These are phyloP conservation scores for Gracilaria caudata DNA, from an alignment of 23 red algal genomes.

Conservation along the genomic window DNA sequence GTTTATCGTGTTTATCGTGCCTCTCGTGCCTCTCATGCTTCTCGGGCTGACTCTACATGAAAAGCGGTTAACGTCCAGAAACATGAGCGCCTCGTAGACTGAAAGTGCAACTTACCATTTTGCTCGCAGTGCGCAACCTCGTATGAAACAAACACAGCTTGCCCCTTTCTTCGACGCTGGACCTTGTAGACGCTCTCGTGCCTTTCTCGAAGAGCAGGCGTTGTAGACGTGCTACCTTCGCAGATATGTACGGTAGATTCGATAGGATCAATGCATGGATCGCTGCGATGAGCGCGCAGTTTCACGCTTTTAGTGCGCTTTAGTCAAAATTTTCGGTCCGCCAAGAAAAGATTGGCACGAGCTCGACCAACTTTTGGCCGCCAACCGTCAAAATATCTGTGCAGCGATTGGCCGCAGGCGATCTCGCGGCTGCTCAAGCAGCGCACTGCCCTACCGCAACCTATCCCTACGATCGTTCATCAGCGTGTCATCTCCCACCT, in stretches of 20 bases:
- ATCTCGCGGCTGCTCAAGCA: constrained; percentile 1
- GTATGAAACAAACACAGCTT: too few species aligned
- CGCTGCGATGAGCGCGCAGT: too few species aligned
- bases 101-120: not conserved
- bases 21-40: not conserved
- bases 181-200: too few species aligned
- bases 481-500: too few species aligned
- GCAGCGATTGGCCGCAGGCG: not conserved
- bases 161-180: too few species aligned
- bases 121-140: not conserved
- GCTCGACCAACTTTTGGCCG: not conserved
- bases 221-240: too few species aligned
- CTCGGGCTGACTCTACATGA: not conserved
- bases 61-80: not conserved
- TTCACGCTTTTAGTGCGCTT: not conserved
- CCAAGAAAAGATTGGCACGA: not conserved
- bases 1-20: not conserved
- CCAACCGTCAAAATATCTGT: constrained; percentile 16
- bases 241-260: too few species aligned
- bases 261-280: too few species aligned
- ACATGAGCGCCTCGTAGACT: not conserved
- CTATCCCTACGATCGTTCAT: not conserved
- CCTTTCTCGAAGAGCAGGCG: too few species aligned
- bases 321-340: not conserved
- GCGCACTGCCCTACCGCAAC: not conserved